Base-by-base conservation (phyloP, 257 asterid genomes). In the Solanum corneliomulleri region DNA sequence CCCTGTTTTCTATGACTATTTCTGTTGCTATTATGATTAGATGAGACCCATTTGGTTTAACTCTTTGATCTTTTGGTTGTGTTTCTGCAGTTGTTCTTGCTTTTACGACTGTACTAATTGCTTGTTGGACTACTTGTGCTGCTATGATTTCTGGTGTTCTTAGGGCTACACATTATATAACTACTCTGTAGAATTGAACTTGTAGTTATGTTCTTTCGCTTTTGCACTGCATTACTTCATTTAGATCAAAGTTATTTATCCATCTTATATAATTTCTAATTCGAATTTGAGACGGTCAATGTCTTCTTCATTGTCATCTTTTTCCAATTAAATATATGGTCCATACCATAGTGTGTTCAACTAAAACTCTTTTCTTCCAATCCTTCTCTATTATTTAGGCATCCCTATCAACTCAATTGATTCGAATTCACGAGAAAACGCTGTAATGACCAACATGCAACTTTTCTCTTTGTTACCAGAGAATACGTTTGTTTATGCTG, bases 51-150 rank as follows among this genome's bases (percentile, higher is more conserved):
- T 39, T 44, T 68, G 66, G 52, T 62, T 70, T 3, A 37, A 4
- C 18, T 85, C 5, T 4, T 69, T 64, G 45, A 11, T 44, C 49
- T 85, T 33, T 49, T 88, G 72, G 70, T 35, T 64, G 71, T 86
- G 86, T 47, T 80, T 47, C 42, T 88, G 94, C 98, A 94, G 96
- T 70, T 94, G 98, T 88, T 90, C 93, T 31, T 94, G 98, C 89
- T 91, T 88, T 77, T 94, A 93, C 76, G 96, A 93, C 83, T 94
- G 96, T 89, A 86, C 88, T 84, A 93, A 92, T 83, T 12, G 74
- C 87, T 88, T 90, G 82, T 89, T 93, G 25, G 93, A 91, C 89
- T 93, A 82, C 90, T 85, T 93, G 33, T 93, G 92, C 91, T 93
- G 96, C 90, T 66, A 23, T 78, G 93, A 91, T 60, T 88, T 89